Percentiles rank a stretch among this genome's conserved stretches.
Conservation (phyloP, 352 stramenopile species). For the Globisporangium mamillatum region DNA sequence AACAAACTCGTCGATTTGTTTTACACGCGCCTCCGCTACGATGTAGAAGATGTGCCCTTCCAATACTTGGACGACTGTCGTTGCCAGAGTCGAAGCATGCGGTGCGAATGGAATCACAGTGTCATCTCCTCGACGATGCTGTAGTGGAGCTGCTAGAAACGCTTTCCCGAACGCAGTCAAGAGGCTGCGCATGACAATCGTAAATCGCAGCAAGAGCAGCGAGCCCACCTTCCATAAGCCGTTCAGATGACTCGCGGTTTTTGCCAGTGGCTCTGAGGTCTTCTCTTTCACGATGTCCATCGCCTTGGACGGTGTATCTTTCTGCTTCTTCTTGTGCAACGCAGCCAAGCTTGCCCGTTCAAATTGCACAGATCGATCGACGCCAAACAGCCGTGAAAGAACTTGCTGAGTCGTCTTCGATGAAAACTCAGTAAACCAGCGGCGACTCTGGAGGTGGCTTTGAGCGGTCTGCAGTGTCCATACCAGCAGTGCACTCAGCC, state of each 20-base stretch:
- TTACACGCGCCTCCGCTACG: constrained; percentile 31
- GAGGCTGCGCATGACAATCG: constrained; percentile 62
- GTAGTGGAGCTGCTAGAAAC: constrained; percentile 55
- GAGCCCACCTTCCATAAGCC: constrained; percentile 82
- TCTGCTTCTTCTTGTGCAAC: constrained; percentile 39
- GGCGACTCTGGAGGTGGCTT: constrained; percentile 62
- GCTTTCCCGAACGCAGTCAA: constrained; percentile 64
- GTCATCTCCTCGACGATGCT: constrained; percentile 71
- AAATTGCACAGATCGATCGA: constrained; percentile 70
- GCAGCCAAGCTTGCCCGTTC: constrained; percentile 67
- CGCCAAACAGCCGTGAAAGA: constrained; percentile 60
- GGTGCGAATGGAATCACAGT: constrained; percentile 45
- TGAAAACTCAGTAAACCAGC: constrained; percentile 78
- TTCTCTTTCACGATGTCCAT: constrained; percentile 12
- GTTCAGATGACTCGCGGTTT: constrained; percentile 11
- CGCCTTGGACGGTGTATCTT: constrained; percentile 7
- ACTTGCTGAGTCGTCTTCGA: constrained; percentile 51
- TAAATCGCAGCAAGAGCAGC: constrained; percentile 76
- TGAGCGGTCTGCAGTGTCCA: constrained; percentile 81
- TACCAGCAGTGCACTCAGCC: constrained; percentile 67
- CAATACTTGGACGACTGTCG: constrained; percentile 43
- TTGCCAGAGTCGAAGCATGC: constrained; percentile 51
- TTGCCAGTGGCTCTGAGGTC: background rate
- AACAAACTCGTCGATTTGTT: constrained; percentile 55
- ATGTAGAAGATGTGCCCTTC: constrained; percentile 53